A percentile compares a stretch with the other conserved stretches of the same genome.
These are phyloP conservation scores for Aspergillus pseudoterreus DNA, from an alignment of 2,329 filamentous ascomycete genomes.

Conservation along the genomic window DNA sequence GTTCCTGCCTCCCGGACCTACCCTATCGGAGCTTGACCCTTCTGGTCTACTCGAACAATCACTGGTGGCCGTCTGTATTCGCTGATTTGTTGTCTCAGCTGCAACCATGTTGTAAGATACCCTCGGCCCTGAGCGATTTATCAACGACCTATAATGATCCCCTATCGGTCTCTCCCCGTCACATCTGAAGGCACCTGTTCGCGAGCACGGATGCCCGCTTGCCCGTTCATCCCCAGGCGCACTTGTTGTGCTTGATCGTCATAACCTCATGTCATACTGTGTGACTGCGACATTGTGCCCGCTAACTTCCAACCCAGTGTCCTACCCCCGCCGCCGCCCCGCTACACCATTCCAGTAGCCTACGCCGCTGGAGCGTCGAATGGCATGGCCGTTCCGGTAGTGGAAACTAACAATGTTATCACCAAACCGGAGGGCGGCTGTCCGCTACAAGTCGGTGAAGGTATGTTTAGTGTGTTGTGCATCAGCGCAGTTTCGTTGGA, in stretches of 20 bases:
- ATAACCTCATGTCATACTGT: constrained; percentile 1
- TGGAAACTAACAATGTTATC: constrained; percentile 92
- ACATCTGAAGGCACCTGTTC: background rate
- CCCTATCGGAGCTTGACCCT: too few species aligned
- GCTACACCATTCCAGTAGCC: constrained; percentile 72
- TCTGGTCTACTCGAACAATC: constrained; percentile 1
- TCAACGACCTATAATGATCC: background rate
- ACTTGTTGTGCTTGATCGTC: background rate
- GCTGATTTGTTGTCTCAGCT: constrained; percentile 3
- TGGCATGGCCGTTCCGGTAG: constrained; percentile 67
- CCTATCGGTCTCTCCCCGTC: constrained; percentile 1
- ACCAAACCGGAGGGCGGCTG: constrained; percentile 78
- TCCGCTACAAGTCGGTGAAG: constrained; percentile 91
- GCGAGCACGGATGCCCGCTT: background rate
- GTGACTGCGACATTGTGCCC: constrained; percentile 7
- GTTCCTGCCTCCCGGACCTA: constrained; percentile 1
- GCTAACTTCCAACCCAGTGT: constrained; percentile 54
- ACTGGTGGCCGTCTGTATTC: background rate
- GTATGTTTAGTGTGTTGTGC: constrained; percentile 42
- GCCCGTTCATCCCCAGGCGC: background rate
- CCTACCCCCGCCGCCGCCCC: constrained; percentile 75
- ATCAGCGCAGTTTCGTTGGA: too few species aligned
- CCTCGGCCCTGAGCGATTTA: background rate
- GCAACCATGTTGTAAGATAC: constrained; percentile 23
- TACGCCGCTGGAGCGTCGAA: constrained; percentile 69